Evolutionary conservation across 1,139 yeast genomes (phyloP), one percentile per base, ranked within the genome.

Genomic region (Yamadazyma buinensis): DNA sequence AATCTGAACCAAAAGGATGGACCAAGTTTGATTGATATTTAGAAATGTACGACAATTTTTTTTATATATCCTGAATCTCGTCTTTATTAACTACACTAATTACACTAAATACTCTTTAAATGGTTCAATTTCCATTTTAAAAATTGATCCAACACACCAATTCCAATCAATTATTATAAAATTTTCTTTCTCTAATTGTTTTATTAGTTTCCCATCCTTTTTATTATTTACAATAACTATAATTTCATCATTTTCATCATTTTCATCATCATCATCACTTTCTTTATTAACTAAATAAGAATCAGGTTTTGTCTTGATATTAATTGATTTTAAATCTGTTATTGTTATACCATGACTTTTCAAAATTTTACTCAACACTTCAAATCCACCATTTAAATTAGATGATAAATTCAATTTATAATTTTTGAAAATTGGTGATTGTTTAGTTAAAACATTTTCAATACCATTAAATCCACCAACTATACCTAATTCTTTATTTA

Each of bases 341-440:
- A 60, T 58, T 5, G 55, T 61, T 17, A 64, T 51, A 1, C 95
- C 95, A 54, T 87, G 95, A 2, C 80, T 74, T 28, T 59, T 61
- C 14, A 87, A 62, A 15, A 88, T 81, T 27, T 77, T 66, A 2
- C 80, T 65, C 5, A 86, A 72, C 1, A 79, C 72, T 0, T 72
- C 73, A 3, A 67, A 57, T 0, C 94, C 88, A 19, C 94, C 95
- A n/a, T 78, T 75, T 23, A 84, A 64, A 33, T 76, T 77, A 1
- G 74, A 52, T 1, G 86, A 72, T 3, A 87, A 57, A 47, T 82
- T 81, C 40, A 88, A 63, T 3, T 57, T 54, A 23, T 71, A 47
- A 0, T 66, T 73, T 4, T 56, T 45, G 46, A 84, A 79, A 2
- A 75, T 48, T 2, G 62, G 53, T 4, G 55, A 41, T 4, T 52